Evolutionary conservation across 331 rosid genomes (phyloP), one percentile per base, ranked within the genome.

Genomic region (Spiraea crenata): DNA sequence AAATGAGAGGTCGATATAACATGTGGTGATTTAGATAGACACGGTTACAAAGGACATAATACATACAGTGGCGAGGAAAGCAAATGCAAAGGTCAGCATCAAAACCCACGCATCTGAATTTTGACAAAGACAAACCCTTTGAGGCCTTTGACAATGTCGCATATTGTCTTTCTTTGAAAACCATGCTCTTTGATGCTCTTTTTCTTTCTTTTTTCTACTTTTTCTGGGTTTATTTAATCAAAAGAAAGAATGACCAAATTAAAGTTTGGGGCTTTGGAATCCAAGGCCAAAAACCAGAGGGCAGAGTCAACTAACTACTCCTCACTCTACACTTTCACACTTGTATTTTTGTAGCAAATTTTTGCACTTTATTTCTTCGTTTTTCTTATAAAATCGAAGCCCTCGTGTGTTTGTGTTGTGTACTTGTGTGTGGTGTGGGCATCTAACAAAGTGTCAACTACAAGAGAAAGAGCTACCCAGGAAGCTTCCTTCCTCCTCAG

Each of bases 261-360:
- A 82, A 86, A 88, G 91, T 83, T 71, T 75, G 49, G 45, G 31
- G 44, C 68, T 69, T 78, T 67, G 84, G 96, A 84, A 92, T 90
- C 98, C 98, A 79, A 90, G 63, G 97, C 90, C 74, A 11, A 72
- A 3, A 19, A 34, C 17, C 39, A 57, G 35, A 14, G 50, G 0
- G 54, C 7, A 70, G 77, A 79, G 95, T 85, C 93, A 89, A 89
- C 89, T 46, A 89, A 89, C 89, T 46, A 76, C 67, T 71, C 67
- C 57, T 64, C 67, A 20, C 42, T 40, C 66, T 15, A 7, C 67
- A 50, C 48, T 66, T 58, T 58, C 57, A 40, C 74, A 48, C 41
- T 41, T 44, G 38, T 41, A 58, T 6, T 58, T 58, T 11, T 56
- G 8, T 50, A 50, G 55, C 55, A 15, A 50, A 25, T 25, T 25